Evolutionary conservation across 148 eudicot genomes (phyloP).

Genomic region (Chenopodium suecicum): DNA sequence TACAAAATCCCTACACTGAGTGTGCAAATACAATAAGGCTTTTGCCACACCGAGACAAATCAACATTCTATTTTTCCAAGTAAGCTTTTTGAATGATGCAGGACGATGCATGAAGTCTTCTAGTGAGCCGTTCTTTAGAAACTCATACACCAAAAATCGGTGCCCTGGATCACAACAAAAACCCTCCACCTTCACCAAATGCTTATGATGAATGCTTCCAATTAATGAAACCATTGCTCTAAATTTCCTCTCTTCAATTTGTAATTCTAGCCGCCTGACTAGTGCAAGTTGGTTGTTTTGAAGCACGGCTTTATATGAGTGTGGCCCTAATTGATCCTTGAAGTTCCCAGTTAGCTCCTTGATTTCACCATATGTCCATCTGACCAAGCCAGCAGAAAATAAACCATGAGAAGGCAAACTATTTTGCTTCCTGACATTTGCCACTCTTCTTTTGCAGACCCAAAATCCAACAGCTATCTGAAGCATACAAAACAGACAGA

Average conservation of each 20-base stretch:
- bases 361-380: slow-evolving; percentile 48
- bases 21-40: slow-evolving; percentile 59
- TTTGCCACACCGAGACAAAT: slow-evolving; percentile 47
- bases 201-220: slow-evolving; percentile 55
- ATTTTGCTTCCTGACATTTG: slow-evolving; percentile 28
- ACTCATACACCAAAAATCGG: slow-evolving; percentile 52
- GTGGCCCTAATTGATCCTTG: slow-evolving; percentile 45
- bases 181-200: slow-evolving; percentile 54
- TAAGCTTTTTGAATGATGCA: slow-evolving; percentile 38
- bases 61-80: slow-evolving; percentile 54
- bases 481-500: slow-evolving; percentile 34
- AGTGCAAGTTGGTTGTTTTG: slow-evolving; percentile 35
- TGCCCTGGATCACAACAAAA: slow-evolving; percentile 52
- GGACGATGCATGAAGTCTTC: slow-evolving; percentile 45
- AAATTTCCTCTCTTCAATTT: slow-evolving; percentile 46
- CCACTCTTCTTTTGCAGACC: slow-evolving; percentile 37
- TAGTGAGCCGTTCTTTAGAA: slow-evolving; percentile 43
- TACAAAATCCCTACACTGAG: slow-evolving; percentile 58
- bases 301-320: slow-evolving; percentile 42
- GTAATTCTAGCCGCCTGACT: slow-evolving; percentile 34
- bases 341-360: slow-evolving; percentile 50
- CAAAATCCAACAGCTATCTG: slow-evolving; percentile 46
- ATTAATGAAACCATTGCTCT: slow-evolving; percentile 33
- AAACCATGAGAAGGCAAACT: slow-evolving; percentile 31
- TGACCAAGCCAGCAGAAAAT: slow-evolving; percentile 35